Evolutionary conservation across 1,139 yeast genomes (phyloP), one percentile per base, ranked within the genome.

Genomic region (Candida sanyaensis): DNA sequence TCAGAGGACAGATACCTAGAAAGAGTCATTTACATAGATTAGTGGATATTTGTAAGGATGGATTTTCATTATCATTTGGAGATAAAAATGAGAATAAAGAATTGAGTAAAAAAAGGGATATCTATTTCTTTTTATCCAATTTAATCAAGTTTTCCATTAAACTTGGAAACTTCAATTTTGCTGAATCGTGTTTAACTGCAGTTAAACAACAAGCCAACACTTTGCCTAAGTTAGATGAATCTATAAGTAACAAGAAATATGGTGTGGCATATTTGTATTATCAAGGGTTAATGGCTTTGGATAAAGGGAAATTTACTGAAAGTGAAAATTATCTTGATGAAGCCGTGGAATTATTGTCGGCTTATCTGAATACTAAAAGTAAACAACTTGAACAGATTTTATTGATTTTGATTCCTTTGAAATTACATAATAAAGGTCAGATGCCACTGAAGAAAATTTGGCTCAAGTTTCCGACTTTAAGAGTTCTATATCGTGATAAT

Each of bases 151-250:
- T 87, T 13, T 92, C 91, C 68, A 84, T 88, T 68, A 73, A 75
- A 57, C 72, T 91, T 58, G 77, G 80, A 48, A 88, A 88, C 57
- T 72, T 81, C 43, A 90, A 91, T 52, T 77, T 91, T 59, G 95
- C 96, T 13, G 85, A 84, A 56, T 87, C 90, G 46, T 77, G 90
- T 49, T 83, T 89, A 50, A 84, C 85, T 62, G 97, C 92, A 2
- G 69, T 91, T 41, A 77, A 72, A 32, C 80, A 83, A 5, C 79
- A 85, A 50, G 63, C 76, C 17, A 68, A 68, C 13, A 63, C 66
- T 38, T 57, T 75, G 28, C 81, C 80, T 5, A 81, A 79, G 37
- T 69, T 87, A 52, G 84, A 88, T 17, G 65, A 74, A 4, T 59
- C 81, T 6, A 62, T 69, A 2, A 50, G 60, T 12, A 75, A 77